These are phyloP conservation scores for Symbiodinium natans DNA, from an alignment of 73 alveolate species.

Conservation along the genomic window DNA sequence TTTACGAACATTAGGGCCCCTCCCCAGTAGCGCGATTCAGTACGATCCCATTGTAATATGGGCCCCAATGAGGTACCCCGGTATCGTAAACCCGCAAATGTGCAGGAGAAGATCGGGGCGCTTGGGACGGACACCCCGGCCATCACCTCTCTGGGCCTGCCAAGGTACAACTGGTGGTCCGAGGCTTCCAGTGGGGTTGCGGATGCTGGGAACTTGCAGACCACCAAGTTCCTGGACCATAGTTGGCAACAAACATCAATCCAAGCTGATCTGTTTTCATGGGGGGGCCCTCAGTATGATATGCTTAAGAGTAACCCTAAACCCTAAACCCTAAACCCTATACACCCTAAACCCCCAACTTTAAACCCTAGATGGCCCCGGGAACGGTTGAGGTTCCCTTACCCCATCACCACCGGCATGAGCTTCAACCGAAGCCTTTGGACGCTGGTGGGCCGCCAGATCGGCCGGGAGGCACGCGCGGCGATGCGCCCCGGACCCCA, in stretches of 20 bases:
- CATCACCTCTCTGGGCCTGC: conserved; percentile 20
- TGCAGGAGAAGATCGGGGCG: conserved; percentile 71
- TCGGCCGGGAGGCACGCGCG: conserved; percentile 76
- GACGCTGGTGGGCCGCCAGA: conserved; percentile 44
- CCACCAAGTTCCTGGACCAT: conserved; percentile 17
- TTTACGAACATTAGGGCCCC: no score
- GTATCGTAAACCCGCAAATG: no score
- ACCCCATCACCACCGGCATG: conserved; percentile 45
- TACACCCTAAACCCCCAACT: no score
- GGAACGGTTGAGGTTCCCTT: conserved; percentile 68
- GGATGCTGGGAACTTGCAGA: conserved; percentile 6
- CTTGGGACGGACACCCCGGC: conserved; percentile 64
- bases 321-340: no score
- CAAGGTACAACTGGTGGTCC: conserved; percentile 71
- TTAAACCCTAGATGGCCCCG: no score
- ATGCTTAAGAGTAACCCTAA: no score
- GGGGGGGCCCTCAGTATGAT: no score
- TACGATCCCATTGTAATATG: no score
- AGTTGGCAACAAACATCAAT: no score
- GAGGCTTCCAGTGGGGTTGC: conserved; percentile 45
- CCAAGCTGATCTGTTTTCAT: no score
- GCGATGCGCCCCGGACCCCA: conserved; percentile 1
- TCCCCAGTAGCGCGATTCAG: no score
- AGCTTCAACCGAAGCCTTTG: conserved; percentile 61
- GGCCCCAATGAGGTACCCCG: no score